Evolutionary conservation across 2,329 filamentous ascomycete species (phyloP).

Genomic region (Aspergillus niger): DNA sequence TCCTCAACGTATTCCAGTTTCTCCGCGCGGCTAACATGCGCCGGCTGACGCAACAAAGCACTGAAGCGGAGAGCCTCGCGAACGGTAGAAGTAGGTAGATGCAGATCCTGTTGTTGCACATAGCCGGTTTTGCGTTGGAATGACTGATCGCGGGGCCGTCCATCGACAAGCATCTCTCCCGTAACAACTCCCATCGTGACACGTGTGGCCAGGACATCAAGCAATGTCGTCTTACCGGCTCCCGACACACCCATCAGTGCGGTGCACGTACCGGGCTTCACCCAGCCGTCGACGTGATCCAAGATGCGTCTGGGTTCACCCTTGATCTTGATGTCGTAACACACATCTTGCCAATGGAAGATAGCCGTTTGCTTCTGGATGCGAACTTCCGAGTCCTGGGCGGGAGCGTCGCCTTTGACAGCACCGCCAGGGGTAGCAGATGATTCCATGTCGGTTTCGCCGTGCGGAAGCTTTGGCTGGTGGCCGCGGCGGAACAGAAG

Average conservation of each 20-base stretch:
- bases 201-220: constrained; percentile 84
- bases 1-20: constrained; percentile 87
- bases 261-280: constrained; percentile 86
- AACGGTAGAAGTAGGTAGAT: constrained; percentile 79
- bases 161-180: constrained; percentile 81
- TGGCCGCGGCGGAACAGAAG: constrained; percentile 66
- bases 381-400: constrained; percentile 29
- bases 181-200: constrained; percentile 85
- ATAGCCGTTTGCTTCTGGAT: constrained; percentile 70
- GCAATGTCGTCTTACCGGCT: constrained; percentile 88
- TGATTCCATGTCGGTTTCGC: constrained; percentile 3
- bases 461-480: not conserved
- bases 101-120: constrained; percentile 88
- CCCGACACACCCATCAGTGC: constrained; percentile 88
- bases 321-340: constrained; percentile 81
- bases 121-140: constrained; percentile 92
- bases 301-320: constrained; percentile 71
- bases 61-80: constrained; percentile 85
- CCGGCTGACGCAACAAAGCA: constrained; percentile 81
- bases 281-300: constrained; percentile 86
- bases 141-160: constrained; percentile 69
- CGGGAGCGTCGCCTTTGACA: constrained; percentile 32
- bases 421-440: constrained; percentile 12
- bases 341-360: constrained; percentile 83
- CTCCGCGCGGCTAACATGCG: constrained; percentile 67